These are phyloP conservation scores for Aspergillus sp. DNA, from an alignment of 2,329 filamentous ascomycete genomes.

Conservation along the genomic window DNA sequence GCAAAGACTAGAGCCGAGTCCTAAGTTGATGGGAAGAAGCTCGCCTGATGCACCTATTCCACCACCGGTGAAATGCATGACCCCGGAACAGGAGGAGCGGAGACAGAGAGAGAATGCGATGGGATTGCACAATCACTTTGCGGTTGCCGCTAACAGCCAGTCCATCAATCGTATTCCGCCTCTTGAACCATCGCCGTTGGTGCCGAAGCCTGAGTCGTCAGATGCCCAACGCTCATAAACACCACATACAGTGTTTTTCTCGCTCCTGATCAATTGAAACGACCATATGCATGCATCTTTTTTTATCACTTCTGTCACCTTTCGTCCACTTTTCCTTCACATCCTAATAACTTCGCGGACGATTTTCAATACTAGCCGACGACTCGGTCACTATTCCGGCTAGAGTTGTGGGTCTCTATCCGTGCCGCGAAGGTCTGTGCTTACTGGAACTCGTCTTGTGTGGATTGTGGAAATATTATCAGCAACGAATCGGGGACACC, in stretches of 20 bases:
- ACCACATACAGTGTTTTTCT: neutral
- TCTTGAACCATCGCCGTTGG: slow-evolving; percentile 33
- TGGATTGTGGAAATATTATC: slow-evolving; percentile 12
- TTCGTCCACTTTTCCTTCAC: neutral
- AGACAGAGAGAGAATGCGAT: slow-evolving; percentile 43
- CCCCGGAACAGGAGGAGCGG: slow-evolving; percentile 48
- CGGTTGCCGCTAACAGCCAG: slow-evolving; percentile 29
- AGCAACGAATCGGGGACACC: slow-evolving; percentile 9
- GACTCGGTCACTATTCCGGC: too few species aligned
- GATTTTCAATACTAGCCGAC: neutral
- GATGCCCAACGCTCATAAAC: neutral
- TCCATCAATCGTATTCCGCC: slow-evolving; percentile 39
- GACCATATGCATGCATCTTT: neutral
- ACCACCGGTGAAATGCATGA: slow-evolving; percentile 49
- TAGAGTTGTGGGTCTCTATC: neutral
- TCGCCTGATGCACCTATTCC: slow-evolving; percentile 49
- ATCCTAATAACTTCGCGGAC: neutral
- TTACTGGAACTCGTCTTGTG: neutral
- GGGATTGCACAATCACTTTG: slow-evolving; percentile 27
- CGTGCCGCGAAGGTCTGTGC: neutral
- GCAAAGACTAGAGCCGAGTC: slow-evolving; percentile 47
- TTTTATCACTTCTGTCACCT: neutral
- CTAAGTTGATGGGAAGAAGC: slow-evolving; percentile 49
- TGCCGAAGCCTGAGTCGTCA: slow-evolving; percentile 30
- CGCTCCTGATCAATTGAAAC: neutral